These are phyloP conservation scores for Blastobotrys buckinghamii DNA, from an alignment of 1,139 yeast genomes.

Conservation along the genomic window DNA sequence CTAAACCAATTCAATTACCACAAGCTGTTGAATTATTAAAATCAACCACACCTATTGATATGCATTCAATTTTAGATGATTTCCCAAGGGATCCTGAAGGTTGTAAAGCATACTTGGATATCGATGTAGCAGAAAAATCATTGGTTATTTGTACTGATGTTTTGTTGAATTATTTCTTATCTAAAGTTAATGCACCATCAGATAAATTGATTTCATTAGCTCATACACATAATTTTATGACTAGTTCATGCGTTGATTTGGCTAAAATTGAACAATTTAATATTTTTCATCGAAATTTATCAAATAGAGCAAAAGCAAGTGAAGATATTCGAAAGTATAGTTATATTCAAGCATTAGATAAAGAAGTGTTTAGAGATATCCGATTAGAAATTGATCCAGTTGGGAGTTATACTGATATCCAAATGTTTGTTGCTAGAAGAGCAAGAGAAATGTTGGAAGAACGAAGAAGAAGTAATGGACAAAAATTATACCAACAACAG, in stretches of 20 bases:
- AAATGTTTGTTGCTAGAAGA: neutral
- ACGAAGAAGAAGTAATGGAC: neutral
- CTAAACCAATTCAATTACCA: neutral
- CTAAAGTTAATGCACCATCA: neutral
- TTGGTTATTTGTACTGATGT: neutral
- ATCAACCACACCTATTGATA: neutral
- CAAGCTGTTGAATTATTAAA: conserved; percentile 1
- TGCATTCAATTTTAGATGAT: neutral
- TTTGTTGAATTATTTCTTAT: conserved; percentile 3
- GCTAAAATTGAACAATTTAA: conserved; percentile 2
- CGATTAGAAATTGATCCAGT: conserved; percentile 8
- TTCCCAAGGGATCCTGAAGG: conserved; percentile 1
- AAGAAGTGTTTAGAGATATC: conserved; percentile 2
- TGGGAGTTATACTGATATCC: conserved; percentile 4
- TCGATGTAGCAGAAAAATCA: neutral
- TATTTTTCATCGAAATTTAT: conserved; percentile 6
- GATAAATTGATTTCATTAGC: conserved; percentile 6
- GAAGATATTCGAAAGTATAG: conserved; percentile 10
- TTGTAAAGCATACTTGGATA: neutral
- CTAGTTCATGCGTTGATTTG: conserved; percentile 4
- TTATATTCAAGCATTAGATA: conserved; percentile 7
- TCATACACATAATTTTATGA: conserved; percentile 10
- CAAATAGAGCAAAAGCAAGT: conserved; percentile 5
- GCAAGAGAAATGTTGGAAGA: neutral
- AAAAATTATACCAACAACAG: neutral